Evolutionary conservation across 768 basidiomycete species (phyloP), one percentile per base, ranked within the genome.

Genomic region (Leccinum incarnatum): DNA sequence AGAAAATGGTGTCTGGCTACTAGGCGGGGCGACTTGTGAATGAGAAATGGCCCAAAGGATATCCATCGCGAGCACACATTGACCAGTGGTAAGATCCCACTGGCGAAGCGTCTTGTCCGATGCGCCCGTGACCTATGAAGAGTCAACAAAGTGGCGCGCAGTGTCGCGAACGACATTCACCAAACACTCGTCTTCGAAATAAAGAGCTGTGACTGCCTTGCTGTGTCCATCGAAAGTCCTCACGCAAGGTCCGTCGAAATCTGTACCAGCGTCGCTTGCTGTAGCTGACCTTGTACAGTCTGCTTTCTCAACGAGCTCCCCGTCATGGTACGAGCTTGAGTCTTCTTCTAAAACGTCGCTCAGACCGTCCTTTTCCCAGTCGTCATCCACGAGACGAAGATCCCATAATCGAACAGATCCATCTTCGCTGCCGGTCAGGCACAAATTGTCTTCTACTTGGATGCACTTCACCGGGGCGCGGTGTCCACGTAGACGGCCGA

Each of bases 21-120:
- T 75, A 21, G 81, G 69, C 15, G 72, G 72, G 11, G 79, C 67
- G 25, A 76, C 70, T 40, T 87, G 81, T 3, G 94, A 87, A 74
- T 98, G 96, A 10, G 93, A 94, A 65, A 98, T 96, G 2, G 96
- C 97, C 97, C 97, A 99, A 25, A 99, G 85, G 62, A 99, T 97
- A 74, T 99, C 97, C 97, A 99, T 99, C 23, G 96, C 96, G 79
- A 97, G 88, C 49, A 98, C 89, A 74, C 97, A 99, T 79, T 98
- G 97, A 7, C 96, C 97, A 0, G 97, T 98, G 19, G 83, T 85
- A 55, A 98, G 83, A 70, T 98, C 97, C 97, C 97, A 99, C 71
- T 98, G 96, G 3, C 97, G 91, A 55, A 99, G 81, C 0, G 97
- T 99, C 75, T 98, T 98, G 77, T 99, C 97, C 4, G 93, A 94